A percentile compares a stretch with the other conserved stretches of the same genome.
Conservation (phyloP, 192 early-diverging fungal species). For the Rhizoclosmatium sp. region DNA sequence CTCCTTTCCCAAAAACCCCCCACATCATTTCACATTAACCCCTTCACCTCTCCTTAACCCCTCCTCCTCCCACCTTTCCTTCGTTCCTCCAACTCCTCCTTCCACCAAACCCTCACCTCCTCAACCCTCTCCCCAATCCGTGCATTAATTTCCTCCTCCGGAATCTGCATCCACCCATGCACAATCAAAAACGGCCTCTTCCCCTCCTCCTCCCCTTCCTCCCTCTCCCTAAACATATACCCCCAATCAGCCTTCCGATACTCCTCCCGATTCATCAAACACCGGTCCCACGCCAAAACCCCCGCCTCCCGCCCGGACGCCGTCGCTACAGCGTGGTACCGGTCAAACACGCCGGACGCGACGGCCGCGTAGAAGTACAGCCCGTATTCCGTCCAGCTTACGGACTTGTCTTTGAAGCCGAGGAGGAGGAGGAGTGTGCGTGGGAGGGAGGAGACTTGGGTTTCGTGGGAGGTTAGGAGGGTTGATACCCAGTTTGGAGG, state of each 20-base stretch:
- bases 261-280: neutral
- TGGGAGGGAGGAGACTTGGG: neutral
- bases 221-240: neutral
- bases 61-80: too few species aligned
- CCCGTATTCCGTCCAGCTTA: neutral
- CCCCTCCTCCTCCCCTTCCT: neutral
- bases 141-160: neutral
- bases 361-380: neutral
- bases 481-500: neutral
- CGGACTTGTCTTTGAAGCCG: neutral
- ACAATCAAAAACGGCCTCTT: neutral
- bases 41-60: too few species aligned
- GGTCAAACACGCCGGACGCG: neutral
- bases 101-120: too few species aligned
- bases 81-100: neutral
- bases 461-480: neutral
- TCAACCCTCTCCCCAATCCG: neutral
- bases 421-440: neutral
- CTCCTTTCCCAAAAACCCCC: too few species aligned
- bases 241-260: neutral
- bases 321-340: neutral
- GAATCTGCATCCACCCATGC: slow-evolving; percentile 4
- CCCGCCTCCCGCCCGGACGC: neutral
- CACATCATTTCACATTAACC: too few species aligned
- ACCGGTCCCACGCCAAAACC: neutral